These are phyloP conservation scores for Trichoderma polysporum DNA, from an alignment of 2,329 filamentous ascomycete genomes.

Conservation along the genomic window DNA sequence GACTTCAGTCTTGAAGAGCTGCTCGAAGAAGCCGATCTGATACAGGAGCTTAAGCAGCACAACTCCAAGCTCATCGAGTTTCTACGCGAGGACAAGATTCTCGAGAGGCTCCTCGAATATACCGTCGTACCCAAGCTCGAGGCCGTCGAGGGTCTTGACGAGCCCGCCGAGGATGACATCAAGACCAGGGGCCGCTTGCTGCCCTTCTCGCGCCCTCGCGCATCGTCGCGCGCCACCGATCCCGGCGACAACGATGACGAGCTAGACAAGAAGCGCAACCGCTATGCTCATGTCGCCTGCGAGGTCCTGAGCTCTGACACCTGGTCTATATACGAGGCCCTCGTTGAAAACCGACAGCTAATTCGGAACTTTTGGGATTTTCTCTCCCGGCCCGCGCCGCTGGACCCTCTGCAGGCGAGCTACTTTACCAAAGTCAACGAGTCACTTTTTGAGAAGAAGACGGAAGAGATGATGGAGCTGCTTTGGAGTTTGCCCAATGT, in stretches of 20 bases:
- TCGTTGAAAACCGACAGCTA: conserved; percentile 79
- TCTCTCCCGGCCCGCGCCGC: conserved; percentile 74
- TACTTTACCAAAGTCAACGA: conserved; percentile 99
- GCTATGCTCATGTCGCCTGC: conserved; percentile 89
- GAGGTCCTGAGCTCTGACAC: conserved; percentile 94
- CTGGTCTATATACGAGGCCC: conserved; percentile 91
- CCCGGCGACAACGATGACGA: conserved; percentile 63
- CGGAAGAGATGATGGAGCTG: conserved; percentile 91
- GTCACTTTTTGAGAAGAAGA: conserved; percentile 95
- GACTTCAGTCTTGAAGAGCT: conserved; percentile 95
- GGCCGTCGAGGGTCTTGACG: conserved; percentile 50
- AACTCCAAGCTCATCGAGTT: conserved; percentile 98
- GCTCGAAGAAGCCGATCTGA: conserved; percentile 91
- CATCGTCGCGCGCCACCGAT: conserved; percentile 52
- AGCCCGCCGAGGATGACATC: conserved; percentile 53
- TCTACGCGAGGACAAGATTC: conserved; percentile 79
- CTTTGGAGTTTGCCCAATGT: conserved; percentile 81
- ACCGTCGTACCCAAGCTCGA: conserved; percentile 77
- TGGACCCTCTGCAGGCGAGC: conserved; percentile 90
- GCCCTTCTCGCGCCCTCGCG: conserved; percentile 53
- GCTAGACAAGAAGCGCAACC: conserved; percentile 84
- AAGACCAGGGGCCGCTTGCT: conserved; percentile 44
- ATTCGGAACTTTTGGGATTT: conserved; percentile 90
- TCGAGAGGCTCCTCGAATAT: conserved; percentile 85
- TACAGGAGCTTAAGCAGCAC: conserved; percentile 97